Evolutionary conservation across 176 grass and related monocot species (phyloP).

Genomic region (Tillandsia leiboldiana): DNA sequence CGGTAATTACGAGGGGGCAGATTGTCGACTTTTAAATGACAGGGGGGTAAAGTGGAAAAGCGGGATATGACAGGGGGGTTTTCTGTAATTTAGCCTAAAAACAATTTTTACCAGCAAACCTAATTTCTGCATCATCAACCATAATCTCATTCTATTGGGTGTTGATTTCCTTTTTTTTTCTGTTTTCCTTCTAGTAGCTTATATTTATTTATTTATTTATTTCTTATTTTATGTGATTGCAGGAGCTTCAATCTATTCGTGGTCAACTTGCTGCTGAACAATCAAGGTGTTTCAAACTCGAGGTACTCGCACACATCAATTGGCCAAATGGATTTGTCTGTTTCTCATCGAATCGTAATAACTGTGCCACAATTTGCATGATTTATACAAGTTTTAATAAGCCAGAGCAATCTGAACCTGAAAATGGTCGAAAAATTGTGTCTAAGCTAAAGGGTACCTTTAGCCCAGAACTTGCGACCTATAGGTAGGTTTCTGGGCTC

Average conservation of each 20-base stretch:
- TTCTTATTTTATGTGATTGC: slow-evolving; percentile 20
- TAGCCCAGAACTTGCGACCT: not conserved
- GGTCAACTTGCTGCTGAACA: slow-evolving; percentile 94
- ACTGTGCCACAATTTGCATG: too few species aligned
- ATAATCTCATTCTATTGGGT: not conserved
- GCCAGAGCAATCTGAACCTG: not conserved
- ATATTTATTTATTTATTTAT: not conserved
- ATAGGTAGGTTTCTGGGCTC: not conserved
- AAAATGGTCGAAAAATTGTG: not conserved
- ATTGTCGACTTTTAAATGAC: too few species aligned
- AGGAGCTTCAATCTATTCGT: slow-evolving; percentile 95
- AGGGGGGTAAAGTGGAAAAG: too few species aligned
- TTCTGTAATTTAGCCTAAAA: too few species aligned
- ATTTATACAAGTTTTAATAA: not conserved
- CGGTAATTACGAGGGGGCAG: too few species aligned
- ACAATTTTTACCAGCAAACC: too few species aligned
- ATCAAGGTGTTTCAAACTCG: slow-evolving; percentile 99
- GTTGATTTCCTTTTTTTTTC: not conserved
- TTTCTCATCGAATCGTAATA: not conserved
- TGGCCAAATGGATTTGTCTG: not conserved
- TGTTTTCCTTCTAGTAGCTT: not conserved
- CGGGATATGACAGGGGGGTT: too few species aligned
- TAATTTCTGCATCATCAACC: not conserved
- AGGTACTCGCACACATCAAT: slow-evolving; percentile 33
- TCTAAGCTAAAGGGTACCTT: not conserved